Base-by-base conservation (phyloP, 805 yeast genomes). In the Metschnikowia cerradonensis region DNA sequence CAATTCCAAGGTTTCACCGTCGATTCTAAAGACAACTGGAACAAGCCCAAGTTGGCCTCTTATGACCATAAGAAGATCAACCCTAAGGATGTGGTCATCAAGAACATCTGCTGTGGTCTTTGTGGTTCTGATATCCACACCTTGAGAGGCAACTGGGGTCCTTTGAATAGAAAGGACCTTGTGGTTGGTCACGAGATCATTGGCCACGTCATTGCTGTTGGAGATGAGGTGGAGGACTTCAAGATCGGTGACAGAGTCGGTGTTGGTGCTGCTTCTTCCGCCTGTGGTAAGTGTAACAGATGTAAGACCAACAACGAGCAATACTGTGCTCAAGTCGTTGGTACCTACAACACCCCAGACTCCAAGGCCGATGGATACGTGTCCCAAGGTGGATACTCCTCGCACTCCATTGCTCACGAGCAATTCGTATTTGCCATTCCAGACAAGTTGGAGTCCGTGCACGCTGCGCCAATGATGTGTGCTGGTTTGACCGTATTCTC, bases 401-500 rank as follows among this genome's bases (percentile, higher is more conserved):
- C 82, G 42, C 82, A 81, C 66, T 75, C 83, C 39, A 77, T 89
- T 56, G 81, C 82, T 45, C 78, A 82, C 65, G 86, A 83, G 64
- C 73, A 76, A 52, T 82, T 82, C 63, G 84, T 77, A 2, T 76
- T 86, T 70, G 81, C 81, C 43, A 78, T 86, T 52, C 91, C 92
- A 41, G 80, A 77, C 6, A 62, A 49, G 14, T 57, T 80, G 51
- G 72, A 77, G 35, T 71, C 80, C 41, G 79, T 74, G 34, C 69
- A 73, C 26, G 88, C 82, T 30, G 90, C 90, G 3, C 90, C 91
- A 47, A 70, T 86, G 69, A 68, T 85, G 71, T 86, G 92, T 72
- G 92, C 89, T 50, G 92, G 92, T 49, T 71, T 84, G 63, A 86
- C 92, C 11, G 83, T 81, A 13, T 86, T 71, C 70, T 78, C 88